Conservation (phyloP, 1,284 basidiomycete genomes). For the Marasmius tenuissimus region DNA sequence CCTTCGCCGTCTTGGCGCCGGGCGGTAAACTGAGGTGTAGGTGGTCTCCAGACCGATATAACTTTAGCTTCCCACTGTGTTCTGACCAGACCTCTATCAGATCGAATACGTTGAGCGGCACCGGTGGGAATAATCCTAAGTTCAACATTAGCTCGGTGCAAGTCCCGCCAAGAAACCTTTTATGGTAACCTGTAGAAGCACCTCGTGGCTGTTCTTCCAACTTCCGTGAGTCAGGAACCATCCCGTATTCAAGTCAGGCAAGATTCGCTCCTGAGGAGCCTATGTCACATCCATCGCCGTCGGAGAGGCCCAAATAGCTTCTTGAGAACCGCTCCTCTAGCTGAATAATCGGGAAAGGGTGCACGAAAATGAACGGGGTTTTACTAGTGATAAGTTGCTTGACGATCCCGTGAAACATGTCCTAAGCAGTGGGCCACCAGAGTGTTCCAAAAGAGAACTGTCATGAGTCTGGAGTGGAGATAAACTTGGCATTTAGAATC, state of each 20-base stretch:
- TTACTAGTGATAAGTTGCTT: conserved; percentile 1
- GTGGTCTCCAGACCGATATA: no score
- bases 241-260: conserved; percentile 1
- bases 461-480: no score
- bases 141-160: neutral
- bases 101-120: no score
- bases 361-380: conserved; percentile 7
- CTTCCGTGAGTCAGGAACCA: conserved; percentile 10
- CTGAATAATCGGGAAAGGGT: neutral
- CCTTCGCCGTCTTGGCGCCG: no score
- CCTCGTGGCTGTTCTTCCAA: conserved; percentile 9
- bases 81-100: no score
- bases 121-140: neutral
- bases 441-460: conserved; percentile 11
- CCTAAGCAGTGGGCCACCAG: conserved; percentile 1
- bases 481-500: no score
- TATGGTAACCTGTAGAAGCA: no score
- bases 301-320: neutral
- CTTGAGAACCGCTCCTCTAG: neutral
- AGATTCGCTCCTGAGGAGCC: conserved; percentile 6
- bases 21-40: no score
- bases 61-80: no score
- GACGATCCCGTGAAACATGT: conserved; percentile 1
- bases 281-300: neutral
- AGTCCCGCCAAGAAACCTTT: conserved; percentile 4